Evolutionary conservation across 2,329 filamentous ascomycete species (phyloP), one percentile per base, ranked within the genome.

Genomic region (Colletotrichum destructivum): DNA sequence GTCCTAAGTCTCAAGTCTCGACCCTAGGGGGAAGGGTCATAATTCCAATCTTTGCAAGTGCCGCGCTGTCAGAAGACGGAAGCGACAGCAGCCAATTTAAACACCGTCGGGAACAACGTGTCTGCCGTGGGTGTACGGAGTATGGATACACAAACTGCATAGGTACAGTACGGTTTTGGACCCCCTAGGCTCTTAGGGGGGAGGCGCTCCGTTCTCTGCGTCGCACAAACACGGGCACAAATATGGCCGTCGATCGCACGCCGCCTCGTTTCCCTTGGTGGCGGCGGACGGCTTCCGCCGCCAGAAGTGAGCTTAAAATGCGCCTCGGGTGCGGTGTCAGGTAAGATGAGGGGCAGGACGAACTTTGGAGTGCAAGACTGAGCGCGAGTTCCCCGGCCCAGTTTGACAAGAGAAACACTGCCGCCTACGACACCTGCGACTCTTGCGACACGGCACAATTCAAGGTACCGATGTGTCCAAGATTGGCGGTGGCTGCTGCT

Each of bases 361-460:
- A 23, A 13, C 23, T 21, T 26, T 54, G 23, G 51, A 26, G 23
- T 54, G 51, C 13, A 31, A 54, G 18, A 31, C 31, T 31, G 31
- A 31, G 31, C 2, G 31, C 31, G 31, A 31, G 31, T 7, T 31
- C 31, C 7, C 31, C 8, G 31, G 31, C 31, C 31, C 31, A 31
- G 26, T 26, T 31, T 31, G 31, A 31, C 31, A 46, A 46, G 31
- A 56, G 52, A 52, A 26, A 52, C 21, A 31, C 31, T 31, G 31
- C 31, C 31, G 31, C 31, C 31, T 31, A 31, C 31, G 31, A 31
- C 31, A 31, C 31, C 26, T 31, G 13, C 49, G 8, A 5, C 18
- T 62, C 57, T 38, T 69, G 49, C 60, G 59, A 69, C 52, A 69
- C 52, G 60, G 52, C 56, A 55, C 59, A 57, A 46, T n/a, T 64